Base-by-base conservation (phyloP, 441 rosid genomes). In the Capsella rubella region DNA sequence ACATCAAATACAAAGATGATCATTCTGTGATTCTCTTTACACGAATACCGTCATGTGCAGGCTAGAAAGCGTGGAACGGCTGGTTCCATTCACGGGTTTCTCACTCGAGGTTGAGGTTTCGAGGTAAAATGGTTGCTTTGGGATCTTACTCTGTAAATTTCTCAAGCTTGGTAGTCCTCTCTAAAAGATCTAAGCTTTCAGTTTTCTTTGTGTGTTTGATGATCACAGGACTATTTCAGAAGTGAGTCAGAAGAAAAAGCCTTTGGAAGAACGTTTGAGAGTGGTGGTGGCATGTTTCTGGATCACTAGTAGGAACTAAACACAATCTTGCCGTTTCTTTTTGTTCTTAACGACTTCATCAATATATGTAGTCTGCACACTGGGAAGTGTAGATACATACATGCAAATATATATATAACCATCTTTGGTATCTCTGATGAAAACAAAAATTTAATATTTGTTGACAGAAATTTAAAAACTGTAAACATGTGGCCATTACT, bases 11-110 rank as follows among this genome's bases (percentile, higher is more conserved):
- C 42, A 39, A 29, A 59, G 15, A 59, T 51, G 15, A 59, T 51
- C 55, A 67, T 52, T 27, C 42, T 32, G 15, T 63, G 6, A 21
- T 62, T 14, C 28, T 47, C 11, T 55, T 73, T 49, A 73, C 8
- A 39, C 43, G n/a, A 12, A 16, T 40, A 50, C 57, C 50, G 57
- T 68, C 62, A 73, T 58, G 7, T 85, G 79, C 82, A 90, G 95
- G 91, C 86, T 51, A 92, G 87, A 73, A 80, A 77, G 72, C 89
- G 87, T 14, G 90, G 91, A 53, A 66, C 59, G 4, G 79, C 93
- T 15, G 91, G 93, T 75, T 77, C 90, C 39, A 73, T 86, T 77
- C 85, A 51, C 42, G 85, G 89, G 57, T 81, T 83, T 76, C 86
- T 86, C 59, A 60, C 75, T 69, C 86, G 69, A 46, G 54, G 80